These are phyloP conservation scores for Entophlyctis luteolus DNA, from an alignment of 192 early-diverging fungal genomes.

Conservation along the genomic window DNA sequence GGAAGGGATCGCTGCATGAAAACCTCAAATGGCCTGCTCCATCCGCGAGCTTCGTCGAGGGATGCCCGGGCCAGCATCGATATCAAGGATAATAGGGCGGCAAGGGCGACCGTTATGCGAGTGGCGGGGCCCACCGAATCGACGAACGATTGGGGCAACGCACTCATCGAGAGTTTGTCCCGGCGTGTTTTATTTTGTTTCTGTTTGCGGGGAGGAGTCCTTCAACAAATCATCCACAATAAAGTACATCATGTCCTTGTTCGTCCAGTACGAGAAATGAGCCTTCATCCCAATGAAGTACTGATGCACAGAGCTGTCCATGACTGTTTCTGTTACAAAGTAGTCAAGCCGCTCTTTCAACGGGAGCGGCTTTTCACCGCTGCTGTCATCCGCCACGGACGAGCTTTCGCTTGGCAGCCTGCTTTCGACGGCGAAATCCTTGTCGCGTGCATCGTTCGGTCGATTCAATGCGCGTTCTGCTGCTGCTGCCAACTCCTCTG, in stretches of 20 bases:
- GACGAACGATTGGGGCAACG: too few species aligned
- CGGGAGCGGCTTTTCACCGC: conserved; percentile 21
- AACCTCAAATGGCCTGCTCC: conserved; percentile 24
- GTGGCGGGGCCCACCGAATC: conserved; percentile 9
- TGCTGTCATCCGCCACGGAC: background rate
- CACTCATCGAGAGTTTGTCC: too few species aligned
- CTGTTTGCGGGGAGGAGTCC: conserved; percentile 2
- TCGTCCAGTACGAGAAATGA: conserved; percentile 52
- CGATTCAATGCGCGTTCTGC: conserved; percentile 20
- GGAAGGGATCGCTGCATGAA: background rate
- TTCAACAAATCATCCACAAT: background rate
- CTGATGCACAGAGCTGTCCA: conserved; percentile 44
- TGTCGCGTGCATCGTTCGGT: background rate
- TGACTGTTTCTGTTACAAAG: conserved; percentile 41
- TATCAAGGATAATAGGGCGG: conserved; percentile 19
- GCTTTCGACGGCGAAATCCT: background rate
- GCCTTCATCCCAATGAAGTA: conserved; percentile 44
- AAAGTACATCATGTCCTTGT: conserved; percentile 38
- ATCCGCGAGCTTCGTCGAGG: background rate
- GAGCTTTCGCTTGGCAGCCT: background rate
- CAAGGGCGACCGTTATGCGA: conserved; percentile 1
- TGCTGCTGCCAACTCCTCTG: conserved; percentile 26
- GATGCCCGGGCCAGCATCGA: conserved; percentile 1
- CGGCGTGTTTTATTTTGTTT: background rate
- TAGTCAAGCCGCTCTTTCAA: conserved; percentile 37